Percentiles rank a stretch among this genome's conserved stretches.
Evolutionary conservation across 2,329 filamentous ascomycete genomes (phyloP).

Genomic region (Xylariaceae sp.): DNA sequence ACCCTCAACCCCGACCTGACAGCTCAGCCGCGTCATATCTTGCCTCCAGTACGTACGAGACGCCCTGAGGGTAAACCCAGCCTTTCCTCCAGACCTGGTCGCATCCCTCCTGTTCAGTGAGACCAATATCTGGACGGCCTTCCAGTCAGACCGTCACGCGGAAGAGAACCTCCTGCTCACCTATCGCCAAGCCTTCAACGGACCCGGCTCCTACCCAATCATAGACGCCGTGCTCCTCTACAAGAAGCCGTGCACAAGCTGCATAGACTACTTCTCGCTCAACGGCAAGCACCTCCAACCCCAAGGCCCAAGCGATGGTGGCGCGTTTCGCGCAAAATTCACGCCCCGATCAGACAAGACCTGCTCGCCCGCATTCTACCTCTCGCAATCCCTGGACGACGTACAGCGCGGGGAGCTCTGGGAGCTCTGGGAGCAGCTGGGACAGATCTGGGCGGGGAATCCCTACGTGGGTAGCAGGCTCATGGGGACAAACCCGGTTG

Average conservation of each 20-base stretch:
- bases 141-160: conserved; percentile 24
- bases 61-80: conserved; percentile 23
- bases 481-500: conserved; percentile 18
- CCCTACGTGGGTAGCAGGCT: conserved; percentile 14
- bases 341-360: conserved; percentile 30
- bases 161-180: conserved; percentile 32
- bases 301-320: conserved; percentile 14
- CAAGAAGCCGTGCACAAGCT: conserved; percentile 30
- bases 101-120: conserved; percentile 31
- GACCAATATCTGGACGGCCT: conserved; percentile 30
- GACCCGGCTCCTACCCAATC: conserved; percentile 32
- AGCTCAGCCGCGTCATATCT: conserved; percentile 25
- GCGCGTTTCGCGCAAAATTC: conserved; percentile 31
- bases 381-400: conserved; percentile 25
- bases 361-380: conserved; percentile 33
- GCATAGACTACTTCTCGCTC: conserved; percentile 30
- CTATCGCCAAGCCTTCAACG: conserved; percentile 32
- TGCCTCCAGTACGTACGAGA: conserved; percentile 29
- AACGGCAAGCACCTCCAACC: conserved; percentile 27
- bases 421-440: conserved; percentile 31
- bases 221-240: conserved; percentile 30
- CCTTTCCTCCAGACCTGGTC: conserved; percentile 25
- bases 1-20: conserved; percentile 20
- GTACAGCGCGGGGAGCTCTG: conserved; percentile 18
- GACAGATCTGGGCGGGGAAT: conserved; percentile 27